A percentile compares a stretch with the other conserved stretches of the same genome.
Conservation (phyloP, 2,329 filamentous ascomycete genomes). For the Hypoxylon sp. region DNA sequence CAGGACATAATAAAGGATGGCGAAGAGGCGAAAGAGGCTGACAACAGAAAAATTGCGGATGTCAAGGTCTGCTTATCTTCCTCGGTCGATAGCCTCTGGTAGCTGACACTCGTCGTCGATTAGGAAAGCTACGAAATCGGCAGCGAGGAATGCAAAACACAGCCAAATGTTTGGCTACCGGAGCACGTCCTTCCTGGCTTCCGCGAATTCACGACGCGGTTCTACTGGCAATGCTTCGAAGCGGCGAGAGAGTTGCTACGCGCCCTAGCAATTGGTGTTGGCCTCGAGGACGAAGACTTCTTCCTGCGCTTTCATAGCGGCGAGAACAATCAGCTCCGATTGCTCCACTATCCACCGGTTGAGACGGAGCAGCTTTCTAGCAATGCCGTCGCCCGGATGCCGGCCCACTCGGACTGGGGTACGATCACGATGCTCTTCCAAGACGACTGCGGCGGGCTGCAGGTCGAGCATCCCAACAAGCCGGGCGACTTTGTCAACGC, state of each 20-base stretch:
- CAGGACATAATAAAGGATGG: constrained; percentile 52
- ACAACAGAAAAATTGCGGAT: constrained; percentile 56
- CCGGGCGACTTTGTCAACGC: constrained; percentile 50
- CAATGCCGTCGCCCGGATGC: constrained; percentile 53
- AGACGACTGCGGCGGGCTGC: constrained; percentile 54
- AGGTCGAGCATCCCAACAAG: constrained; percentile 52
- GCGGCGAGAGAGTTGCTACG: constrained; percentile 54
- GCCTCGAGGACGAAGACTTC: constrained; percentile 54
- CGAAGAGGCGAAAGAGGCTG: constrained; percentile 51
- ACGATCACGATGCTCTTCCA: constrained; percentile 58
- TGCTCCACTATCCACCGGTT: constrained; percentile 66
- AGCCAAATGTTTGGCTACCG: constrained; percentile 60
- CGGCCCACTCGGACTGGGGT: constrained; percentile 46
- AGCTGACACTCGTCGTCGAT: neutral
- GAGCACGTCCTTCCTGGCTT: constrained; percentile 55
- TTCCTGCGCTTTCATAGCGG: constrained; percentile 60
- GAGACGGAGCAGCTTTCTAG: constrained; percentile 53
- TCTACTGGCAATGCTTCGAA: constrained; percentile 58
- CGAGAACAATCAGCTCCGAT: constrained; percentile 65
- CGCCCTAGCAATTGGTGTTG: constrained; percentile 56
- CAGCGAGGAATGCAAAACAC: constrained; percentile 52
- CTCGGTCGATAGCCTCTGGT: neutral
- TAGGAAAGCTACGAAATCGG: constrained; percentile 63
- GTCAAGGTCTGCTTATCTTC: constrained; percentile 57
- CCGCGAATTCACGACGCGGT: constrained; percentile 55